Percentiles rank a stretch among this genome's conserved stretches.
phyloP scores from a whole-genome alignment of 2,329 filamentous ascomycete species.

The Drechslerella coelobrocha region DNA sequence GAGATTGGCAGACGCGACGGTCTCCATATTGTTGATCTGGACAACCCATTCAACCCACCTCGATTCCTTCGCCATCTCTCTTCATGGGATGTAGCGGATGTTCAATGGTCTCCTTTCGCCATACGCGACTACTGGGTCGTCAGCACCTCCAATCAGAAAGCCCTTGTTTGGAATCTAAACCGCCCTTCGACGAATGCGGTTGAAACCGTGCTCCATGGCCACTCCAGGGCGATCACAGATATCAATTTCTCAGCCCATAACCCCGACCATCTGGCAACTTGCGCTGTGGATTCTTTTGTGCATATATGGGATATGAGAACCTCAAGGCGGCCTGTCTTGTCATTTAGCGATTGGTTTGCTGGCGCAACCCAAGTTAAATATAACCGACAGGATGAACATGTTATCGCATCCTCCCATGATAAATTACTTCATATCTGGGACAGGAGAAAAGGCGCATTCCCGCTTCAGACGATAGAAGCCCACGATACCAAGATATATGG shows the following conservation, averaged over 20 bases:
- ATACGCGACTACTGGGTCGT: constrained; percentile 90
- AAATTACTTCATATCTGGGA: constrained; percentile 90
- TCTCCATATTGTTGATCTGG: constrained; percentile 87
- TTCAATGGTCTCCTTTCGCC: constrained; percentile 95
- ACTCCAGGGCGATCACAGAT: constrained; percentile 88
- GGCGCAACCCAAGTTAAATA: constrained; percentile 95
- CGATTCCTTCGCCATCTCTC: constrained; percentile 83
- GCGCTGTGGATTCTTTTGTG: constrained; percentile 89
- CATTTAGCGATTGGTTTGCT: constrained; percentile 90
- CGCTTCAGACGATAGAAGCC: constrained; percentile 82
- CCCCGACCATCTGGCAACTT: constrained; percentile 86
- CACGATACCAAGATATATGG: constrained; percentile 95
- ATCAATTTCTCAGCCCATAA: constrained; percentile 96
- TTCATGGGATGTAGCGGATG: constrained; percentile 93
- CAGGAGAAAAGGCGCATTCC: constrained; percentile 76
- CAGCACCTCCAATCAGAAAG: constrained; percentile 92
- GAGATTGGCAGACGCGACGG: constrained; percentile 71
- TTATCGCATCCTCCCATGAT: constrained; percentile 90
- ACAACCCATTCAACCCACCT: constrained; percentile 85
- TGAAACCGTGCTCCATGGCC: constrained; percentile 85
- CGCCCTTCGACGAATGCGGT: constrained; percentile 73
- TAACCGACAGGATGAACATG: constrained; percentile 83
- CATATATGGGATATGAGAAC: constrained; percentile 85
- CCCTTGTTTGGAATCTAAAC: constrained; percentile 90
- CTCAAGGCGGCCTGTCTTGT: constrained; percentile 73